Base-by-base conservation (phyloP, 2,329 filamentous ascomycete genomes). In the Pestalotiopsis sp. region DNA sequence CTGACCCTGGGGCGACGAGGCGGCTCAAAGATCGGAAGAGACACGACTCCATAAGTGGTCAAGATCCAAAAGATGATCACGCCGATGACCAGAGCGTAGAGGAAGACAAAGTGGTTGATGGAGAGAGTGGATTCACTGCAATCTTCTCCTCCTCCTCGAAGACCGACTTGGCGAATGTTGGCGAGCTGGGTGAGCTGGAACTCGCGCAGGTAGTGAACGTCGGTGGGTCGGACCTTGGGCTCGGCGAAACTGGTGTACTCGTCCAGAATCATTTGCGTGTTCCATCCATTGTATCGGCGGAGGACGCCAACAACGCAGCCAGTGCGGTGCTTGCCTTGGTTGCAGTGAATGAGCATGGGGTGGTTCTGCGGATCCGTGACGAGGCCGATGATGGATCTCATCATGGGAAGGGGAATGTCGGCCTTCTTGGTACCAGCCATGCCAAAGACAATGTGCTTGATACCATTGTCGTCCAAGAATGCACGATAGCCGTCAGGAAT, bases 301-400 rank as follows among this genome's bases (percentile, higher is more conserved):
- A 97, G 86, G 68, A 92, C 90, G 20, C 90, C 95, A 63, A 95
- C 87, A n/a, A 96, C 91, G 76, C 94, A 97, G 25, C 95, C 95
- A 20, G 95, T 97, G 68, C 95, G 92, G 77, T 98, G 95, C 87
- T 91, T 96, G 77, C 95, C 95, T 74, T 97, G 95, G 77, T 97
- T 98, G 86, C 95, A 98, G 80, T 98, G 95, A 61, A 98, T 87
- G 52, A 97, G 85, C 12, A 98, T 80, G 0, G 95, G 95, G 72
- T 96, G 90, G 71, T 97, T 94, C 41, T 85, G 81, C 63, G 86
- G 86, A 75, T 97, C 88, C 66, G 95, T 84, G 56, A 95, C 87
- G 57, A 95, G 82, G 13, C 87, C 83, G 27, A 97, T 85, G 60
- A 95, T 93, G 7, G 88, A 83, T 70, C 87, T 86, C 86, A 97